Conservation (phyloP, 2,329 filamentous ascomycete species). For the Tolypocladium nubicola region DNA sequence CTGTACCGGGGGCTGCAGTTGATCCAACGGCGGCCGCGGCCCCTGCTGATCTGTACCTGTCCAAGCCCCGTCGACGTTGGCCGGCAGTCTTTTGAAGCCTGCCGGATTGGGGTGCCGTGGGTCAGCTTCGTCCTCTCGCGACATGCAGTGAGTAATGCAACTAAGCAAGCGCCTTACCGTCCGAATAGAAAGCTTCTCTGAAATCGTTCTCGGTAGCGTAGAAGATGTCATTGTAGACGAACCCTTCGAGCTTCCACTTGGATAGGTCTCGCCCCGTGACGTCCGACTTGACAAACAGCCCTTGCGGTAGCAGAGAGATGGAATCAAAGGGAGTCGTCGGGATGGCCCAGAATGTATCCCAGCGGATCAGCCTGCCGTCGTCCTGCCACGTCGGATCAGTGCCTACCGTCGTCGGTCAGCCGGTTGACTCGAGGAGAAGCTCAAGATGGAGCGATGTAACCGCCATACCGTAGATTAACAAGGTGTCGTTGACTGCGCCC, state of each 20-base stretch:
- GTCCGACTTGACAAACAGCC: conserved; percentile 32
- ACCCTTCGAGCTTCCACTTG: conserved; percentile 39
- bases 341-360: conserved; percentile 34
- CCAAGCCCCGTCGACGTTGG: conserved; percentile 38
- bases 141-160: too few species aligned
- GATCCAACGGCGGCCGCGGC: conserved; percentile 7
- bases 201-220: conserved; percentile 39
- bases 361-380: conserved; percentile 30
- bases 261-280: conserved; percentile 38
- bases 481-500: not conserved
- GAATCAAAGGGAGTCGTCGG: conserved; percentile 28
- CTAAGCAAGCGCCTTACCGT: too few species aligned
- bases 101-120: conserved; percentile 4
- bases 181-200: conserved; percentile 27
- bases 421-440: too few species aligned
- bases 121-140: too few species aligned
- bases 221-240: conserved; percentile 43
- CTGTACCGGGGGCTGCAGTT: conserved; percentile 3
- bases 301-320: conserved; percentile 32
- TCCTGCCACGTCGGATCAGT: conserved; percentile 18
- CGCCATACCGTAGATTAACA: conserved; percentile 8
- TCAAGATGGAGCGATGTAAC: too few species aligned
- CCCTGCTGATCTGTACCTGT: conserved; percentile 29
- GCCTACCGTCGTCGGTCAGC: too few species aligned
- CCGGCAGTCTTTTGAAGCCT: conserved; percentile 33